phyloP scores from a whole-genome alignment of 2,329 filamentous ascomycete genomes.

The Claviceps digitariae region DNA sequence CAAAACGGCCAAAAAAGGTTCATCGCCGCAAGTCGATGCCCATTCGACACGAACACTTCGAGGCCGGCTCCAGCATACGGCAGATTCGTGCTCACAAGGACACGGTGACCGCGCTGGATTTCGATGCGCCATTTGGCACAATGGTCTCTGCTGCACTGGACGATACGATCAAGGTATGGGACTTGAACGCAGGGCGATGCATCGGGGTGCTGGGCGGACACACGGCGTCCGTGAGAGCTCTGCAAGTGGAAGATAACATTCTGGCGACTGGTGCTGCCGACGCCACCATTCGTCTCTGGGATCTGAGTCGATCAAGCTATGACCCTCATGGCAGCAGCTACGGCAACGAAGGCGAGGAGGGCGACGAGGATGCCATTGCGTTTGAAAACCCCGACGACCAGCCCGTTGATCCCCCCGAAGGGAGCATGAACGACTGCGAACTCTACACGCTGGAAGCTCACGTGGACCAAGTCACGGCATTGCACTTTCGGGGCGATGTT shows the following conservation, averaged over 20 bases:
- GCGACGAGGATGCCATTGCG: slow-evolving; percentile 54
- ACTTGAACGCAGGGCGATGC: slow-evolving; percentile 83
- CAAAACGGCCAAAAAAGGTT: slow-evolving; percentile 36
- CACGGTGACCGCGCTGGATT: slow-evolving; percentile 79
- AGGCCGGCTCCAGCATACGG: slow-evolving; percentile 75
- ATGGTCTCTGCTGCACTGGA: slow-evolving; percentile 87
- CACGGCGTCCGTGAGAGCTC: slow-evolving; percentile 77
- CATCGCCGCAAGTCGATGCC: slow-evolving; percentile 75
- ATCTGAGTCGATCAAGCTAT: slow-evolving; percentile 78
- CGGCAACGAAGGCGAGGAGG: slow-evolving; percentile 43
- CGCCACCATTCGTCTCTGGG: slow-evolving; percentile 89
- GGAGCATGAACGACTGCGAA: slow-evolving; percentile 78
- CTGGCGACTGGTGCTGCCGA: slow-evolving; percentile 91
- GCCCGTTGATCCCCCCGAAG: slow-evolving; percentile 55
- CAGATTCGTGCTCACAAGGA: slow-evolving; percentile 84
- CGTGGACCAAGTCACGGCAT: slow-evolving; percentile 83
- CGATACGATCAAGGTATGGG: slow-evolving; percentile 92
- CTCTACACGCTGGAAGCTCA: slow-evolving; percentile 84
- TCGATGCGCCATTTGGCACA: slow-evolving; percentile 93
- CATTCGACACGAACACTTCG: slow-evolving; percentile 87
- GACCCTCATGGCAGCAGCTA: slow-evolving; percentile 52
- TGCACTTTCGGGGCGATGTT: slow-evolving; percentile 80
- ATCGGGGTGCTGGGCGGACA: slow-evolving; percentile 88
- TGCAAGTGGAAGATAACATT: slow-evolving; percentile 93
- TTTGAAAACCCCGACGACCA: slow-evolving; percentile 60